Evolutionary conservation across 2,329 filamentous ascomycete species (phyloP).

Genomic region (Ramichloridium luteum): DNA sequence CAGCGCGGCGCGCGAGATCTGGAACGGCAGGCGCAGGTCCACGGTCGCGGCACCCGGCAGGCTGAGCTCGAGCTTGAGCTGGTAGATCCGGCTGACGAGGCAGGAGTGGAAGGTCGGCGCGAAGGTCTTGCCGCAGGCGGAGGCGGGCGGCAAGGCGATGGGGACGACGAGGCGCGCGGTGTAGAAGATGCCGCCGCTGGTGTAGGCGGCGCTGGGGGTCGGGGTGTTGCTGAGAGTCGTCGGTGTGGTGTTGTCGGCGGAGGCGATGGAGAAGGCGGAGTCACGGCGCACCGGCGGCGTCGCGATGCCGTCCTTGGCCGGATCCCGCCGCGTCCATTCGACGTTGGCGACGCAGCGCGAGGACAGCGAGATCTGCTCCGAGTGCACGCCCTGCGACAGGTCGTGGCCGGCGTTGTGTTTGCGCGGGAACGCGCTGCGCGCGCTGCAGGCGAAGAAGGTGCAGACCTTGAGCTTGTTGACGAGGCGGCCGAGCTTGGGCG

Average conservation of each 20-base stretch:
- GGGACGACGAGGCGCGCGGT: constrained; percentile 52
- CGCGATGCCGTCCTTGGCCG: constrained; percentile 11
- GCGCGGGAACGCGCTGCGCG: constrained; percentile 39
- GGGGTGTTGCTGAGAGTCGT: constrained; percentile 25
- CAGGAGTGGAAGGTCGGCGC: constrained; percentile 60
- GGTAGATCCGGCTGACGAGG: constrained; percentile 51
- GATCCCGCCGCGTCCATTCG: constrained; percentile 37
- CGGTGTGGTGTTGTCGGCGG: constrained; percentile 19
- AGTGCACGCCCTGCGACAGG: constrained; percentile 40
- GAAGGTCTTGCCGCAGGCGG: constrained; percentile 50
- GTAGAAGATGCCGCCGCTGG: constrained; percentile 40
- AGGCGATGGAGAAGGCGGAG: constrained; percentile 25
- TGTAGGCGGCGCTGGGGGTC: constrained; percentile 30
- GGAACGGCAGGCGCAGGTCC: constrained; percentile 34
- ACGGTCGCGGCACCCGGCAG: constrained; percentile 39
- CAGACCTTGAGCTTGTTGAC: constrained; percentile 43
- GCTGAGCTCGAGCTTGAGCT: constrained; percentile 46
- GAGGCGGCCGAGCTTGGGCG: constrained; percentile 42
- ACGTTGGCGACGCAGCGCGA: constrained; percentile 45
- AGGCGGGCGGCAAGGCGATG: constrained; percentile 43
- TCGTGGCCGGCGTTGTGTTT: constrained; percentile 32
- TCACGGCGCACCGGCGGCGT: constrained; percentile 26
- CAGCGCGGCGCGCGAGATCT: constrained; percentile 26
- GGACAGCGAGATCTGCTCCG: constrained; percentile 41
- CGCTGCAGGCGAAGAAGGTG: constrained; percentile 44